Percentiles rank a stretch among this genome's conserved stretches.
phyloP scores from a whole-genome alignment of 1,284 basidiomycete genomes.

The Apiotrichum mycotoxinovorans region DNA sequence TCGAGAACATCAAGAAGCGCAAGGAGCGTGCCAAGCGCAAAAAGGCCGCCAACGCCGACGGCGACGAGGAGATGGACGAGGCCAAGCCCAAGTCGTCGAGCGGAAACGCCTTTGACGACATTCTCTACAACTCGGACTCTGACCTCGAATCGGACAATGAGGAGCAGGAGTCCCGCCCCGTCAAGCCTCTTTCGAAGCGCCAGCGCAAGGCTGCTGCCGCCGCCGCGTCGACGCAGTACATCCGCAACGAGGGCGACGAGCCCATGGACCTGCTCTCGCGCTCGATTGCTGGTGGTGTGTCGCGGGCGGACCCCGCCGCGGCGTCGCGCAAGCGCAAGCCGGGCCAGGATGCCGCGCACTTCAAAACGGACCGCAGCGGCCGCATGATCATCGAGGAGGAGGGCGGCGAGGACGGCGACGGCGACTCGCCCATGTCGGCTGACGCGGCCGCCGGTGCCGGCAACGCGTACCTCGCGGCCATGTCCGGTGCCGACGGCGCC shows the following conservation, averaged over 20 bases:
- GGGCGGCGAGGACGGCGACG: conserved; percentile 51
- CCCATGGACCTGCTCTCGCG: conserved; percentile 94
- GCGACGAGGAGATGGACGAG: conserved; percentile 54
- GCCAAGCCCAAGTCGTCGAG: conserved; percentile 54
- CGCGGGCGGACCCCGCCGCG: conserved; percentile 51
- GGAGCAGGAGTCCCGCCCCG: conserved; percentile 53
- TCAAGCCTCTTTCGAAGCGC: conserved; percentile 32
- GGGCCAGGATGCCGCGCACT: conserved; percentile 78
- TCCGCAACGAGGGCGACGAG: conserved; percentile 85
- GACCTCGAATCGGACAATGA: conserved; percentile 72
- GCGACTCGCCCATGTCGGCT: conserved; percentile 30
- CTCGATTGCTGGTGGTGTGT: conserved; percentile 65
- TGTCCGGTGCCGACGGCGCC: conserved; percentile 77
- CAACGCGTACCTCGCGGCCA: conserved; percentile 78
- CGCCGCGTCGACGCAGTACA: conserved; percentile 49
- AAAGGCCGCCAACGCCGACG: conserved; percentile 57
- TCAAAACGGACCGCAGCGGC: conserved; percentile 86
- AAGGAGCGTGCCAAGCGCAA: conserved; percentile 85
- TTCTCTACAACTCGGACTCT: conserved; percentile 88
- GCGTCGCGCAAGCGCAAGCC: conserved; percentile 58
- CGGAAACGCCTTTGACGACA: conserved; percentile 91
- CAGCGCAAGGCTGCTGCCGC: conserved; percentile 29
- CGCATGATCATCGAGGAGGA: conserved; percentile 80
- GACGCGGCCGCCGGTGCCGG: conserved; percentile 62
- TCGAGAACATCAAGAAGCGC: conserved; percentile 85